Percentiles rank a stretch among this genome's conserved stretches.
Evolutionary conservation across 805 yeast species (phyloP).

Genomic region (Kregervanrija fluxuum): DNA sequence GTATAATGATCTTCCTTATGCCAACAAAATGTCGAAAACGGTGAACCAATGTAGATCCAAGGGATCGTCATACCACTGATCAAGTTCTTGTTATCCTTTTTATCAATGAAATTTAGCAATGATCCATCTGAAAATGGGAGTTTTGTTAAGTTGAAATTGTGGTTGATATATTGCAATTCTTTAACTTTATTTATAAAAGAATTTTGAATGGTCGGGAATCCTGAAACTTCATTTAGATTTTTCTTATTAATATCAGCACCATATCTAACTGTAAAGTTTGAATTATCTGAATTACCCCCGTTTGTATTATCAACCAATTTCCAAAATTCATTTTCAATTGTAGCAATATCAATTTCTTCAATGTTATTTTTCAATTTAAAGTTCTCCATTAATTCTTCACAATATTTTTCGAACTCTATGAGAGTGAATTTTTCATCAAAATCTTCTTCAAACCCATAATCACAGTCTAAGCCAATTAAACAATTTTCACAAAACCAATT

Average conservation of each 20-base stretch:
- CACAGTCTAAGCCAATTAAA: conserved; percentile 52
- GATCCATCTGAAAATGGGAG: conserved; percentile 68
- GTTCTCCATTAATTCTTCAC: conserved; percentile 39
- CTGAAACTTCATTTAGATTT: conserved; percentile 59
- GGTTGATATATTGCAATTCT: conserved; percentile 35
- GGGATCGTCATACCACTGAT: conserved; percentile 95
- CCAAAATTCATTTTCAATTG: conserved; percentile 68
- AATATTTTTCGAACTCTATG: conserved; percentile 50
- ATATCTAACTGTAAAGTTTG: conserved; percentile 59
- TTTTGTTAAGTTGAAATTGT: conserved; percentile 71
- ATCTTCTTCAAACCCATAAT: conserved; percentile 77
- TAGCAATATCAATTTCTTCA: conserved; percentile 27
- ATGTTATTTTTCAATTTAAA: not conserved
- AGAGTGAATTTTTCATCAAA: conserved; percentile 39
- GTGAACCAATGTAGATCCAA: conserved; percentile 88
- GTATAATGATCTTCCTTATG: conserved; percentile 95
- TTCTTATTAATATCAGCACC: conserved; percentile 81
- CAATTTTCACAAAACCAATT: conserved; percentile 83
- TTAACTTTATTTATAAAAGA: conserved; percentile 12
- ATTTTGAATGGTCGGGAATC: conserved; percentile 52
- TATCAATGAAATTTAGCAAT: conserved; percentile 47
- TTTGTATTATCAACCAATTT: conserved; percentile 17
- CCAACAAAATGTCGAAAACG: conserved; percentile 93
- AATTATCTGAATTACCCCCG: conserved; percentile 18
- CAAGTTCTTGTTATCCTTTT: conserved; percentile 34